These are phyloP conservation scores for Lycium barbarum DNA, from an alignment of 257 asterid species.

Conservation along the genomic window DNA sequence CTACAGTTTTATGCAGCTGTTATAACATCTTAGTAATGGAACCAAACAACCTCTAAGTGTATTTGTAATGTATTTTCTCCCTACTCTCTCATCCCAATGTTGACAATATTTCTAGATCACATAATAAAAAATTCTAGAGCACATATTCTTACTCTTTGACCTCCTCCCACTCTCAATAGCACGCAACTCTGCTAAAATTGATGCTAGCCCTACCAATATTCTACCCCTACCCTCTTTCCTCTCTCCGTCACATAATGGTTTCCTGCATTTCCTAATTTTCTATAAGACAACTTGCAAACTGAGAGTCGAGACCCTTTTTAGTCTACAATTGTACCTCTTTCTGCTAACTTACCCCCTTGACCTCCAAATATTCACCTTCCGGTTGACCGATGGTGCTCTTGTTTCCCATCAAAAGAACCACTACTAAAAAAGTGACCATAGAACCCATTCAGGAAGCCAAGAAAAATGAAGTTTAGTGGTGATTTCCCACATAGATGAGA, in stretches of 20 bases:
- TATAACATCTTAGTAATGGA: not conserved
- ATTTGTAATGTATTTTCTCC: conserved; percentile 15
- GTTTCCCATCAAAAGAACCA: not conserved
- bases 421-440: not conserved
- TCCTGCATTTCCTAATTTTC: not conserved
- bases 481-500: not conserved
- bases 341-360: not conserved
- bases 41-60: not conserved
- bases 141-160: conserved; percentile 2
- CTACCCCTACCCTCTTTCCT: not conserved
- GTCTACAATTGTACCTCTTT: not conserved
- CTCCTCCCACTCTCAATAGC: not conserved
- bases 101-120: conserved; percentile 7
- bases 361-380: not conserved
- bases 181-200: not conserved
- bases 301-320: not conserved
- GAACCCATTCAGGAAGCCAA: not conserved
- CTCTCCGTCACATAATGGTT: not conserved
- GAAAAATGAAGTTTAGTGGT: conserved; percentile 6
- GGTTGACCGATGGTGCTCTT: not conserved
- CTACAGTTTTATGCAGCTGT: not conserved
- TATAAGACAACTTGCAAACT: conserved; percentile 15
- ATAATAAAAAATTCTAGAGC: too few species aligned
- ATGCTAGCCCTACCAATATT: not conserved
- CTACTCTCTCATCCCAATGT: not conserved